These are phyloP conservation scores for Suillus alpinus DNA, from an alignment of 768 basidiomycete genomes.

Conservation along the genomic window DNA sequence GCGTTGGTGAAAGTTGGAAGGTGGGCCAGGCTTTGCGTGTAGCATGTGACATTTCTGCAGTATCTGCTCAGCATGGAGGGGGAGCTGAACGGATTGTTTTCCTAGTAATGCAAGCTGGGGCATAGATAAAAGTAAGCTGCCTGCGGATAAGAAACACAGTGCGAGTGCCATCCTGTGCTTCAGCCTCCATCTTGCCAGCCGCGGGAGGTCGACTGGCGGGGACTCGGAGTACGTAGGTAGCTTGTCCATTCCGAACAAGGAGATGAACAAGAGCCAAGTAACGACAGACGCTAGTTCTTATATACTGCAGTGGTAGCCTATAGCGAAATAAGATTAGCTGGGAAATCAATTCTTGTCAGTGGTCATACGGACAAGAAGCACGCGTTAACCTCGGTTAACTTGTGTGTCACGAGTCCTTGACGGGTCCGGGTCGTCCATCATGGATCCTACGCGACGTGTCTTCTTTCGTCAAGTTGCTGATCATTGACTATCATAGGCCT, in stretches of 20 bases:
- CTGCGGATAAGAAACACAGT: constrained; percentile 16
- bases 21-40: constrained; percentile 36
- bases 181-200: constrained; percentile 7
- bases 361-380: not conserved
- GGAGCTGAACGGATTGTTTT: constrained; percentile 18
- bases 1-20: constrained; percentile 29
- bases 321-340: not conserved
- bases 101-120: constrained; percentile 11
- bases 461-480: not conserved
- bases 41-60: constrained; percentile 35
- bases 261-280: not conserved
- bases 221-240: constrained; percentile 17
- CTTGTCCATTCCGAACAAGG: constrained; percentile 23
- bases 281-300: not conserved
- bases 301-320: not conserved
- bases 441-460: not conserved
- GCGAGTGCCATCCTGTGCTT: constrained; percentile 10
- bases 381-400: not conserved
- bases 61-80: constrained; percentile 27
- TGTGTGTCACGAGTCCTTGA: not conserved
- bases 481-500: not conserved
- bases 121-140: constrained; percentile 19
- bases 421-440: too few species aligned
- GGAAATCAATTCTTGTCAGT: not conserved
- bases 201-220: constrained; percentile 9